These are phyloP conservation scores for Kickxella alabastrina DNA, from an alignment of 192 early-diverging fungal species.

Conservation along the genomic window DNA sequence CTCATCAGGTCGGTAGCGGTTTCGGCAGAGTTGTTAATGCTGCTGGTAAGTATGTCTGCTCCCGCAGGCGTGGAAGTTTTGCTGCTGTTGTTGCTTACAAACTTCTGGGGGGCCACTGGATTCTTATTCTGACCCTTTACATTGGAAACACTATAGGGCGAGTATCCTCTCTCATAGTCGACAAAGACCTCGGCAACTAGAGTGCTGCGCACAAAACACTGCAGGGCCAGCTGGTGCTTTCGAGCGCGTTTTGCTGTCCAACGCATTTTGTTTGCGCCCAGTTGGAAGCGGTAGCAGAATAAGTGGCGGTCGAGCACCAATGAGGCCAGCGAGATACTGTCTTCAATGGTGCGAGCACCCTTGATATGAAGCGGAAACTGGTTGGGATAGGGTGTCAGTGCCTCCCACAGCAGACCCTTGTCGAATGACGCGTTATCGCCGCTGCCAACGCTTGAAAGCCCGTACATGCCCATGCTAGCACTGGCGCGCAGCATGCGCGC, in stretches of 20 bases:
- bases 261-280: constrained; percentile 39
- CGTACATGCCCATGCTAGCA: constrained; percentile 30
- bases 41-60: too few species aligned
- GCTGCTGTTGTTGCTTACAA: constrained; percentile 12
- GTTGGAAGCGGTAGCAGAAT: constrained; percentile 51
- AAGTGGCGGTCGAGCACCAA: constrained; percentile 49
- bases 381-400: constrained; percentile 45
- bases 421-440: constrained; percentile 22
- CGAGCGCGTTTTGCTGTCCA: constrained; percentile 39
- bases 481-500: constrained; percentile 33
- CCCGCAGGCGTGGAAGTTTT: constrained; percentile 24
- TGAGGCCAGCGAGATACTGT: constrained; percentile 38
- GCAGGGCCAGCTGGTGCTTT: constrained; percentile 40
- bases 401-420: constrained; percentile 43
- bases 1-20: neutral
- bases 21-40: constrained; percentile 15
- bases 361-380: constrained; percentile 51
- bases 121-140: neutral
- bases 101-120: neutral
- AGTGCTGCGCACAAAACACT: constrained; percentile 37
- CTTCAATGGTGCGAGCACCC: constrained; percentile 35
- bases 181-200: constrained; percentile 48
- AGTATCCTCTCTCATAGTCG: constrained; percentile 47
- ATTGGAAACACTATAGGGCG: constrained; percentile 25
- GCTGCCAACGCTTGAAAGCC: constrained; percentile 11